Base-by-base conservation (phyloP, 148 eudicot genomes). In the Camellia sinensis region DNA sequence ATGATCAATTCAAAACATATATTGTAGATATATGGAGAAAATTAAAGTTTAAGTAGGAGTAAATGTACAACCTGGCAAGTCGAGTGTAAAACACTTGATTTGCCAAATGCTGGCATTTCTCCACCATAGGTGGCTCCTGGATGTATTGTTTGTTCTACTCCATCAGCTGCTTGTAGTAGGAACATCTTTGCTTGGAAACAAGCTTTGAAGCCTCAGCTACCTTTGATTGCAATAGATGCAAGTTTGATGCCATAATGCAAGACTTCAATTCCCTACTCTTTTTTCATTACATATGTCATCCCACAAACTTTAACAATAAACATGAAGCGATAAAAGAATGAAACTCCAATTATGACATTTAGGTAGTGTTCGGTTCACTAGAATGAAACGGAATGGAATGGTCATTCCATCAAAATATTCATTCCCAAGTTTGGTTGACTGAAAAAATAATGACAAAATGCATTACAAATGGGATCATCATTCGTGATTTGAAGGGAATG, bases 31-130 rank as follows among this genome's bases (percentile, higher is more conserved):
- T 12, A 14, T 14, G 46, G 11, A 13, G 4, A 74, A 72, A 13
- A 13, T 52, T 22, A 4, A 74, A 37, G 13, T 56, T 37, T 40
- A 11, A 74, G 17, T 41, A 19, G 64, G 21, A 17, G n/a, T 41
- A n/a, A 61, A 62, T 14, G 56, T 5, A 59, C 56, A 77, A 91
- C 94, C 97, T 92, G 86, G 97, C 93, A 78, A 92, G 87, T 50
- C 97, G 93, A 84, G 97, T 92, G 91, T 85, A 92, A 71, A 86
- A 68, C 77, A 92, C 80, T 71, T 92, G 91, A 72, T 89, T 89
- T 1, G 93, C 80, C 90, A 92, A 86, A 44, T 75, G 75, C 77
- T 88, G 85, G 88, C 97, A 92, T 52, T 87, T 89, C 84, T 90
- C 97, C 48, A 87, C 86, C 29, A 90, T 89, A 14, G 97, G 86